phyloP scores from a whole-genome alignment of 352 stramenopile species.

The Phytophthora litchii region DNA sequence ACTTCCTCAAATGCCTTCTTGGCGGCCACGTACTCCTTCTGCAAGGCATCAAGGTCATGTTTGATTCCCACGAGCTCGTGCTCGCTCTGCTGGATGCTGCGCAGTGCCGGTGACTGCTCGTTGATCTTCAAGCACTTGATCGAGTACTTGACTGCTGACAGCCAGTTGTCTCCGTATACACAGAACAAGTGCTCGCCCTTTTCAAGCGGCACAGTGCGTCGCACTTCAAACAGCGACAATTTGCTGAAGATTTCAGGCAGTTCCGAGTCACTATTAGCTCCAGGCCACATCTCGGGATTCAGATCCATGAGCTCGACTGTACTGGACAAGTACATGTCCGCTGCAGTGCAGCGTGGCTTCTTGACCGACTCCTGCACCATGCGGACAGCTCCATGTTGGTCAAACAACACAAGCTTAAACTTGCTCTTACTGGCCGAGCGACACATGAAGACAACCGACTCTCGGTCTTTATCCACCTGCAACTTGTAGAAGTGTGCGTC shows the following conservation, averaged over 20 bases:
- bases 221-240: conserved; percentile 83
- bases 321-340: conserved; percentile 88
- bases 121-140: conserved; percentile 88
- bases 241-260: conserved; percentile 87
- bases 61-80: conserved; percentile 79
- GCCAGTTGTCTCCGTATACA: conserved; percentile 91
- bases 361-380: conserved; percentile 87
- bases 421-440: conserved; percentile 85
- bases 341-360: conserved; percentile 79
- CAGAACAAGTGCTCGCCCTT: conserved; percentile 86
- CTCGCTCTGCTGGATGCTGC: conserved; percentile 76
- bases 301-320: conserved; percentile 89
- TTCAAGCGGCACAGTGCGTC: conserved; percentile 76
- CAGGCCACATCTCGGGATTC: conserved; percentile 75
- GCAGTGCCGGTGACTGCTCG: conserved; percentile 50
- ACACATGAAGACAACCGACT: conserved; percentile 85
- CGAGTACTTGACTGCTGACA: conserved; percentile 88
- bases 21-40: conserved; percentile 81
- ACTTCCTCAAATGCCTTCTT: conserved; percentile 86
- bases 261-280: conserved; percentile 64
- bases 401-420: conserved; percentile 90
- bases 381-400: conserved; percentile 74
- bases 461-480: conserved; percentile 68
- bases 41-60: conserved; percentile 70
- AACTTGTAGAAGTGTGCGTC: conserved; percentile 90